Evolutionary conservation across 768 basidiomycete genomes (phyloP).

Genomic region (Leucocoprinus leucothites): DNA sequence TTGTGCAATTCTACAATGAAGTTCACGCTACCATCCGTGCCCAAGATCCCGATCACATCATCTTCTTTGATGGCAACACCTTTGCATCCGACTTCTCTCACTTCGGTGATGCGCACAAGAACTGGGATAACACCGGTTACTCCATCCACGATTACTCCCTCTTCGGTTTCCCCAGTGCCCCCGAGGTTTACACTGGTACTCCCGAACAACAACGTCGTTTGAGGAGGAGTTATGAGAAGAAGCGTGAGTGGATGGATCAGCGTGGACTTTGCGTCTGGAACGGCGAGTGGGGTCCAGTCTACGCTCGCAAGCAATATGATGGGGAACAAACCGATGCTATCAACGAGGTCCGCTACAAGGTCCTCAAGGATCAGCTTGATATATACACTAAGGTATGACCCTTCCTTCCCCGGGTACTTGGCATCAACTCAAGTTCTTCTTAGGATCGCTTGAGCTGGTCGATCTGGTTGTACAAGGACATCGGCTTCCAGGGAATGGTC

Average conservation of each 20-base stretch:
- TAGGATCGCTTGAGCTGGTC: constrained; percentile 73
- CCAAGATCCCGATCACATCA: constrained; percentile 64
- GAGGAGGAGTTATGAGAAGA: constrained; percentile 62
- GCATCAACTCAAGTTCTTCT: neutral
- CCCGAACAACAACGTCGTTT: constrained; percentile 52
- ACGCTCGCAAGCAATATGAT: constrained; percentile 59
- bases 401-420: neutral
- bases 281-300: constrained; percentile 85
- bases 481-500: constrained; percentile 87
- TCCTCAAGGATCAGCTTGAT: constrained; percentile 69
- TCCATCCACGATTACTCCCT: constrained; percentile 75
- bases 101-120: constrained; percentile 60
- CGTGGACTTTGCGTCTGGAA: constrained; percentile 69
- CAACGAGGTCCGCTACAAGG: constrained; percentile 61
- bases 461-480: constrained; percentile 87
- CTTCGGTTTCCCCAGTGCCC: constrained; percentile 69
- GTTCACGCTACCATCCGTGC: constrained; percentile 69
- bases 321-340: constrained; percentile 59
- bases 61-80: constrained; percentile 85
- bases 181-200: constrained; percentile 50
- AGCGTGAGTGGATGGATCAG: constrained; percentile 75
- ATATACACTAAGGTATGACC: constrained; percentile 60
- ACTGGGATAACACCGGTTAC: constrained; percentile 71
- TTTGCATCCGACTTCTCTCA: constrained; percentile 77
- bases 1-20: constrained; percentile 66